Conservation (phyloP, 306 rosid species). For the Pterocarpus macrocarpus region DNA sequence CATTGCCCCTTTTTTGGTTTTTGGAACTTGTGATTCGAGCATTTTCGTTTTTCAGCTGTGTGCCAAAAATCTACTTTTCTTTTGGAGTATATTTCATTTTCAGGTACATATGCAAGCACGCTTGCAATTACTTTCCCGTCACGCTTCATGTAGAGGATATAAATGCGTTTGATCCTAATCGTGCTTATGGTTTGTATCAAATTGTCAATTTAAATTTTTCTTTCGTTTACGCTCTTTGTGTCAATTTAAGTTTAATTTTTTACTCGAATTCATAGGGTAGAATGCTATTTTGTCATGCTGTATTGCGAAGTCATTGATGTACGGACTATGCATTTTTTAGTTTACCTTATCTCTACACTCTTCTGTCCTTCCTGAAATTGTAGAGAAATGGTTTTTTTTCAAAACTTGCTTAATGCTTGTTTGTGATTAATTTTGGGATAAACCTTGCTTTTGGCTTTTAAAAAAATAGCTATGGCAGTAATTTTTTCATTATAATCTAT, state of each 20-base stretch:
- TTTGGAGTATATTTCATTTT: neutral
- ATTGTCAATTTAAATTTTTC: slow-evolving; percentile 12
- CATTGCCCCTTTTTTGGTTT: neutral
- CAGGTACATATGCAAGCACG: slow-evolving; percentile 82
- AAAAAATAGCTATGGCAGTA: neutral
- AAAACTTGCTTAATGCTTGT: neutral
- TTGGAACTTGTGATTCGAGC: neutral
- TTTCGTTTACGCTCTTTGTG: neutral
- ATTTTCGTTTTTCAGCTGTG: neutral
- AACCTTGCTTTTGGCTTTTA: neutral
- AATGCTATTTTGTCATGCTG: neutral
- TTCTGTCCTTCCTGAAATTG: neutral
- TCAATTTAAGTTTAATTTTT: slow-evolving; percentile 6
- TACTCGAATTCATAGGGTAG: neutral
- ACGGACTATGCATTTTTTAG: neutral
- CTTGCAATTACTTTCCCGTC: slow-evolving; percentile 78
- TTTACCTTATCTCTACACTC: neutral
- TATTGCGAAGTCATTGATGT: too few species aligned
- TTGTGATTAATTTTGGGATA: too few species aligned
- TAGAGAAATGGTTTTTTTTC: slow-evolving; percentile 27
- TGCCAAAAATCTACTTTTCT: neutral
- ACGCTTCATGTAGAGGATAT: slow-evolving; percentile 84
- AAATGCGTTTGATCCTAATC: slow-evolving; percentile 74
- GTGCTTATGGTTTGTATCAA: slow-evolving; percentile 72
- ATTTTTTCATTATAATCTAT: neutral